Evolutionary conservation across 495 filamentous ascomycete species (phyloP).

Genomic region (Aspergillus olivimuriae): DNA sequence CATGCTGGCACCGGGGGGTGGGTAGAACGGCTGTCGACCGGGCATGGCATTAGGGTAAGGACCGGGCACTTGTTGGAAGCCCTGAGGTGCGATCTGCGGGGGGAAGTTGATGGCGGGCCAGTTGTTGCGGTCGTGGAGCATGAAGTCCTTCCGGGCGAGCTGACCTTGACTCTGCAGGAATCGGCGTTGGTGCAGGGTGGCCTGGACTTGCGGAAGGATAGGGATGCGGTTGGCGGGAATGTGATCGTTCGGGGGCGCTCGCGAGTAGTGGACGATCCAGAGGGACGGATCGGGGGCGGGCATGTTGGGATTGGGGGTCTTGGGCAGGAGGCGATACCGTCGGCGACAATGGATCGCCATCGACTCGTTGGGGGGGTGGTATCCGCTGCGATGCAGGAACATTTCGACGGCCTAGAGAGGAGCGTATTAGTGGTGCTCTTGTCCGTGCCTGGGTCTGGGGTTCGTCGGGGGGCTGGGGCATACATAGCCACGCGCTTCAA

Average conservation of each 20-base stretch:
- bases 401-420: constrained; percentile 66
- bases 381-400: constrained; percentile 73
- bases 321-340: constrained; percentile 74
- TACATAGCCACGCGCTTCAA: constrained; percentile 74
- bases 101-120: constrained; percentile 84
- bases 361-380: constrained; percentile 57
- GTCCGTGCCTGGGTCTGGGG: neutral
- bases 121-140: constrained; percentile 77
- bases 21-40: constrained; percentile 34
- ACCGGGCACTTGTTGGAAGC: constrained; percentile 26
- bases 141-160: constrained; percentile 85
- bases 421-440: neutral
- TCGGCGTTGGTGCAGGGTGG: constrained; percentile 54
- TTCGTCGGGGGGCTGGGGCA: constrained; percentile 13
- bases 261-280: constrained; percentile 92
- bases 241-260: constrained; percentile 63
- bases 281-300: constrained; percentile 70
- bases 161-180: constrained; percentile 73
- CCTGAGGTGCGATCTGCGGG: constrained; percentile 34
- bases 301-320: constrained; percentile 50
- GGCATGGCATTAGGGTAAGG: constrained; percentile 25
- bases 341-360: constrained; percentile 67
- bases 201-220: constrained; percentile 50
- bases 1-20: constrained; percentile 27
- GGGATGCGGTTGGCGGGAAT: constrained; percentile 60